Conservation (phyloP, 2,329 filamentous ascomycete genomes). For the Nectriaceae sp. region DNA sequence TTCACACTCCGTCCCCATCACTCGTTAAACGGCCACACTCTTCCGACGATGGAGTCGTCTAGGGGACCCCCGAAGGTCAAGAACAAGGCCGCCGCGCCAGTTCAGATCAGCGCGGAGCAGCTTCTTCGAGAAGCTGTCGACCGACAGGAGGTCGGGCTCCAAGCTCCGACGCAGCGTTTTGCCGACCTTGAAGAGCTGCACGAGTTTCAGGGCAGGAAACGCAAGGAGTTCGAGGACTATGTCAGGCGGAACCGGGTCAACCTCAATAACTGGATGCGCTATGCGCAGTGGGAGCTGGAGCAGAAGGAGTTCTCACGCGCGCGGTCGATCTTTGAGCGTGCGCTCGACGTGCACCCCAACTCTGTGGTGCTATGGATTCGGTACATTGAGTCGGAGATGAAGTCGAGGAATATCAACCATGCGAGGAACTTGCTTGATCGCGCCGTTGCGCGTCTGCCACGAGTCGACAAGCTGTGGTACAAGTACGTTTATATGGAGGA, state of each 20-base stretch:
- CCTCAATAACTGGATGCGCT: conserved; percentile 99
- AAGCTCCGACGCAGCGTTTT: conserved; percentile 92
- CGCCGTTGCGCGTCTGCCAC: conserved; percentile 87
- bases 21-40: conserved; percentile 5
- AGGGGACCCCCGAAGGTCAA: conserved; percentile 95
- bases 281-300: conserved; percentile 95
- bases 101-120: conserved; percentile 95
- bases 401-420: conserved; percentile 90
- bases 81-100: conserved; percentile 92
- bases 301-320: conserved; percentile 96
- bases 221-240: conserved; percentile 98
- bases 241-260: conserved; percentile 91
- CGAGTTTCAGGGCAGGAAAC: conserved; percentile 93
- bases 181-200: conserved; percentile 96
- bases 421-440: conserved; percentile 92
- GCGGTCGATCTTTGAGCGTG: conserved; percentile 90
- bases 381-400: conserved; percentile 97
- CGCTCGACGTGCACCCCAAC: conserved; percentile 87
- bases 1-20: conserved; percentile 14
- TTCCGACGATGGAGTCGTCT: conserved; percentile 77
- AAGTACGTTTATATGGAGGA: conserved; percentile 99
- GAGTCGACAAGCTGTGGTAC: conserved; percentile 97
- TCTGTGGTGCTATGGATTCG: conserved; percentile 86
- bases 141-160: conserved; percentile 83
- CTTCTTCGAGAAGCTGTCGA: conserved; percentile 96